Evolutionary conservation across 2,329 filamentous ascomycete genomes (phyloP).

Genomic region (Gyromitra esculenta): DNA sequence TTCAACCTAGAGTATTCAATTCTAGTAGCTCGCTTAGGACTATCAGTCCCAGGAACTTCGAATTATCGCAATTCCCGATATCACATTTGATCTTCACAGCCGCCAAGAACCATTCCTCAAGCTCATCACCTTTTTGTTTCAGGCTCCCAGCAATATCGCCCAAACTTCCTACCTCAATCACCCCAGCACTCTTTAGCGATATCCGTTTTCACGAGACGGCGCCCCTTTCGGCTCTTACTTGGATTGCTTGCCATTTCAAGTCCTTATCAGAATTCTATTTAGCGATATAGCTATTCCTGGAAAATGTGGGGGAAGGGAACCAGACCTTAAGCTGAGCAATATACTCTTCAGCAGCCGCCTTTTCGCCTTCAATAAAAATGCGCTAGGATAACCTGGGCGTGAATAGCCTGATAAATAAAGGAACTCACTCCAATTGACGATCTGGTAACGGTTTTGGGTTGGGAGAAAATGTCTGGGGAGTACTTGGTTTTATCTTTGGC

Average conservation of each 20-base stretch:
- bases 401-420: conserved; percentile 26
- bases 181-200: not conserved
- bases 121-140: conserved; percentile 20
- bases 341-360: conserved; percentile 33
- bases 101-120: conserved; percentile 38
- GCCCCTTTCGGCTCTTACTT: conserved; percentile 17
- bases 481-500: not conserved
- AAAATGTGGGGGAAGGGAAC: not conserved
- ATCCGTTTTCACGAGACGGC: conserved; percentile 10
- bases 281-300: not conserved
- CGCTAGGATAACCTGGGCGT: conserved; percentile 23
- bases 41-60: not conserved
- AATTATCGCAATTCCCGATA: not conserved
- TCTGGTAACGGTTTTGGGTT: conserved; percentile 26
- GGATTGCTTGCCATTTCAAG: conserved; percentile 37
- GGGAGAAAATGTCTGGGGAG: conserved; percentile 18
- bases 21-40: not conserved
- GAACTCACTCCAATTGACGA: conserved; percentile 22
- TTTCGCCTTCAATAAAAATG: conserved; percentile 34
- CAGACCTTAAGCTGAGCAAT: conserved; percentile 19
- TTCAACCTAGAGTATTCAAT: not conserved
- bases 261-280: not conserved
- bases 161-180: conserved; percentile 30
- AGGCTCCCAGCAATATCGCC: conserved; percentile 33
- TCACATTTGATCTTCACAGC: conserved; percentile 38